Conservation (phyloP, 768 basidiomycete genomes). For the Boletus tylopilopsis region DNA sequence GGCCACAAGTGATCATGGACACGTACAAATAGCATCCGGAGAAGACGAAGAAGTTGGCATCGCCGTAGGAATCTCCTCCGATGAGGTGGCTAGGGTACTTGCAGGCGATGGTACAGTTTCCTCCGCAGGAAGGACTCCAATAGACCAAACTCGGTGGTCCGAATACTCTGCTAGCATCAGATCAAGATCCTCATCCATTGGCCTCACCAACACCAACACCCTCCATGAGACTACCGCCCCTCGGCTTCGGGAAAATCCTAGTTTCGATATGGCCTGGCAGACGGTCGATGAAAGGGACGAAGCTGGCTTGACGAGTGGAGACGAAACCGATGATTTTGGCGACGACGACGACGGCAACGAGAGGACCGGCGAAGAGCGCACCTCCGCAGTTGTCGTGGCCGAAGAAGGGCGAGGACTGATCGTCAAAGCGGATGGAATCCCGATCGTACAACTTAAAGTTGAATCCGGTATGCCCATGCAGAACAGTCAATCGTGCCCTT, state of each 20-base stretch:
- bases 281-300: conserved; percentile 71
- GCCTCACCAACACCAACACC: conserved; percentile 40
- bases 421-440: conserved; percentile 62
- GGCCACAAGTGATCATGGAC: conserved; percentile 56
- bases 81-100: conserved; percentile 60
- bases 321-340: conserved; percentile 49
- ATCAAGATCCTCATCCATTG: conserved; percentile 69
- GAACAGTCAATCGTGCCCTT: not conserved
- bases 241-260: conserved; percentile 58
- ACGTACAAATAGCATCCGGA: conserved; percentile 61
- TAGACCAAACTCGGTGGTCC: conserved; percentile 73
- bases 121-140: conserved; percentile 46
- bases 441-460: conserved; percentile 60
- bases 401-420: conserved; percentile 86
- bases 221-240: conserved; percentile 41
- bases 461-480: conserved; percentile 57
- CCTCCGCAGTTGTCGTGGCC: conserved; percentile 72
- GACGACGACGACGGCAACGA: conserved; percentile 48
- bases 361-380: conserved; percentile 63
- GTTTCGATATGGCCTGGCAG: conserved; percentile 76
- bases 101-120: conserved; percentile 47
- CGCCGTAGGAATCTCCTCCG: conserved; percentile 60
- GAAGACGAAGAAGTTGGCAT: conserved; percentile 51
- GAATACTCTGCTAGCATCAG: conserved; percentile 62
- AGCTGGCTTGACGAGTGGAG: conserved; percentile 50